phyloP scores from a whole-genome alignment of 2,329 filamentous ascomycete genomes.

The Cercospora brassicicola region DNA sequence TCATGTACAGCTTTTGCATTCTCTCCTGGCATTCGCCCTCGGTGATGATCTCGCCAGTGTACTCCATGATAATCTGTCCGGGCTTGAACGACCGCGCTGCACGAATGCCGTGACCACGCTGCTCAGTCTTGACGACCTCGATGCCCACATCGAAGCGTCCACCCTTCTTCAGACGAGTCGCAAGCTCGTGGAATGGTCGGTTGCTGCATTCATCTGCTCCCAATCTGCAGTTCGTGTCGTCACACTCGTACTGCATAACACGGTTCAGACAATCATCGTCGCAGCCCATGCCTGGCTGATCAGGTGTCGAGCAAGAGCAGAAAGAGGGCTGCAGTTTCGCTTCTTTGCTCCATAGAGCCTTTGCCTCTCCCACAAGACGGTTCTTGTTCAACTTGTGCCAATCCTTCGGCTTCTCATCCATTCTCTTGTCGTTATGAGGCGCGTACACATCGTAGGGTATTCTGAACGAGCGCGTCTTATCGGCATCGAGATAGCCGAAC shows the following conservation, averaged over 20 bases:
- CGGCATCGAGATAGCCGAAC: slow-evolving; percentile 54
- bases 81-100: slow-evolving; percentile 84
- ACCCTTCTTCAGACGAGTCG: slow-evolving; percentile 68
- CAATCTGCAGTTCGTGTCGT: slow-evolving; percentile 81
- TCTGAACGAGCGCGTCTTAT: slow-evolving; percentile 71
- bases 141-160: slow-evolving; percentile 90
- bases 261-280: slow-evolving; percentile 89
- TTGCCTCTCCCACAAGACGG: slow-evolving; percentile 63
- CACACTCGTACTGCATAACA: slow-evolving; percentile 97
- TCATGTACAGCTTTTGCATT: slow-evolving; percentile 90
- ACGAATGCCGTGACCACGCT: slow-evolving; percentile 88
- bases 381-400: slow-evolving; percentile 93
- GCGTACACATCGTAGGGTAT: slow-evolving; percentile 88
- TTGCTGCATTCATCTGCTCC: slow-evolving; percentile 76
- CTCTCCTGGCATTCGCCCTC: slow-evolving; percentile 88
- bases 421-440: slow-evolving; percentile 64
- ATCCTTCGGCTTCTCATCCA: slow-evolving; percentile 87
- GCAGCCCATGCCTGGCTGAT: slow-evolving; percentile 70
- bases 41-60: slow-evolving; percentile 95
- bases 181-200: slow-evolving; percentile 79
- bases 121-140: slow-evolving; percentile 86
- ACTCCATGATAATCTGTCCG: slow-evolving; percentile 96
- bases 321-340: slow-evolving; percentile 34
- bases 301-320: slow-evolving; percentile 67
- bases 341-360: slow-evolving; percentile 38